Evolutionary conservation across 352 stramenopile genomes (phyloP).

Genomic region (Phytophthora citricola): DNA sequence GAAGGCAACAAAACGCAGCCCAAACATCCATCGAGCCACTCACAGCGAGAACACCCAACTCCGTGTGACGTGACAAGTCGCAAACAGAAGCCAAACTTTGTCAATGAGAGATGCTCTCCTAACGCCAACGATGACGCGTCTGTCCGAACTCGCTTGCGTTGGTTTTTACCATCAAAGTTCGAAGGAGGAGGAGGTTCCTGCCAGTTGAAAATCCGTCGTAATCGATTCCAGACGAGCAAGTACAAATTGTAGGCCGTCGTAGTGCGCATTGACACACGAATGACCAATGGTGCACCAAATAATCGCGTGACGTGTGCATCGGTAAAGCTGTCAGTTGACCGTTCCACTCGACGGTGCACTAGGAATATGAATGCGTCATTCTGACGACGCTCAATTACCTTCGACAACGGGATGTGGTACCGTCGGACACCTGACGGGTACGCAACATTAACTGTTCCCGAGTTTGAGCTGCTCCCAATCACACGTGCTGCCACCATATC

Average conservation of each 20-base stretch:
- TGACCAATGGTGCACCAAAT: constrained; percentile 80
- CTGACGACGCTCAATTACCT: constrained; percentile 57
- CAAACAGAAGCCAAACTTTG: constrained; percentile 87
- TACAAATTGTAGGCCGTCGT: constrained; percentile 84
- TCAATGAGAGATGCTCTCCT: constrained; percentile 63
- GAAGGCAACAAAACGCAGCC: constrained; percentile 84
- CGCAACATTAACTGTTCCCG: constrained; percentile 69
- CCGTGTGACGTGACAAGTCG: constrained; percentile 83
- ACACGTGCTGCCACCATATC: constrained; percentile 66
- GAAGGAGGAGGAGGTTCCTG: constrained; percentile 48
- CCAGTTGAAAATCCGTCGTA: constrained; percentile 90
- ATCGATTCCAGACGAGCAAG: constrained; percentile 74
- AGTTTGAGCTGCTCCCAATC: constrained; percentile 66
- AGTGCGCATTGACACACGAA: constrained; percentile 66
- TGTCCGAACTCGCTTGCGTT: constrained; percentile 34
- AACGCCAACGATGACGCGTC: constrained; percentile 69
- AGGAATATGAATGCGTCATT: constrained; percentile 77
- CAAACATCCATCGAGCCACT: constrained; percentile 88
- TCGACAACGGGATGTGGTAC: constrained; percentile 68
- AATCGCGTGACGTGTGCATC: constrained; percentile 80
- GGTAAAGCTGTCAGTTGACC: constrained; percentile 81
- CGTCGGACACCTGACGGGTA: constrained; percentile 64
- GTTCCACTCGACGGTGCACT: constrained; percentile 87
- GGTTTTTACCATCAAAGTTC: constrained; percentile 32
- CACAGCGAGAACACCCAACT: constrained; percentile 86